phyloP scores from a whole-genome alignment of 257 asterid species.

The Solanum boliviense region DNA sequence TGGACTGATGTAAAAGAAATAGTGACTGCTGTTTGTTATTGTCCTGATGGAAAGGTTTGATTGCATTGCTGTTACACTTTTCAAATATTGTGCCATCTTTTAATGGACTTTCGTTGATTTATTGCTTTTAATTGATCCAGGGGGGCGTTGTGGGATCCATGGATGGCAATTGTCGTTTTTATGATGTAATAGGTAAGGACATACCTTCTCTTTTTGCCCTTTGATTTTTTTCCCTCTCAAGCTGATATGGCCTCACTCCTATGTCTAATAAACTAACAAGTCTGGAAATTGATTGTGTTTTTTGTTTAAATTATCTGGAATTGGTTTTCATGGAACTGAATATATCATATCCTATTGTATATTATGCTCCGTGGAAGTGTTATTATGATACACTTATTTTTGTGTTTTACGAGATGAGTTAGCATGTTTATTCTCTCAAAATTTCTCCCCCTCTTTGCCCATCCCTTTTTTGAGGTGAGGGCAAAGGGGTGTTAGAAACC shows the following conservation, averaged over 20 bases:
- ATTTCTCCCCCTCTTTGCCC: not conserved
- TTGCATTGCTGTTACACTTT: not conserved
- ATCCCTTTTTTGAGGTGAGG: not conserved
- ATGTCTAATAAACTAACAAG: not conserved
- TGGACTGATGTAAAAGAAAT: constrained; percentile 76
- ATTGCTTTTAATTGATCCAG: constrained; percentile 22
- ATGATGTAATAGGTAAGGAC: constrained; percentile 47
- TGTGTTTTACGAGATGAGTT: not conserved
- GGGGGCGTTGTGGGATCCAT: constrained; percentile 83
- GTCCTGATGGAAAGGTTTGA: constrained; percentile 76
- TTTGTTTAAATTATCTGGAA: not conserved
- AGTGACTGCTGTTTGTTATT: constrained; percentile 61
- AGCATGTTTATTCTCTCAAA: not conserved
- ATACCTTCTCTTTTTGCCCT: not conserved
- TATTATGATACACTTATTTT: not conserved
- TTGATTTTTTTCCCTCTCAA: not conserved
- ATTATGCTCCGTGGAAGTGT: not conserved
- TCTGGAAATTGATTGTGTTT: not conserved
- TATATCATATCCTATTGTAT: not conserved
- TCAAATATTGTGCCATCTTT: not conserved
- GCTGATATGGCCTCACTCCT: not conserved
- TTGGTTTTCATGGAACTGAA: not conserved
- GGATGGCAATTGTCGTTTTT: constrained; percentile 72
- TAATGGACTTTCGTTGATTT: not conserved
- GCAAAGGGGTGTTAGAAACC: not conserved